Conservation (phyloP, 768 basidiomycete species). For the Cystobasidiopsis lactophilus region DNA sequence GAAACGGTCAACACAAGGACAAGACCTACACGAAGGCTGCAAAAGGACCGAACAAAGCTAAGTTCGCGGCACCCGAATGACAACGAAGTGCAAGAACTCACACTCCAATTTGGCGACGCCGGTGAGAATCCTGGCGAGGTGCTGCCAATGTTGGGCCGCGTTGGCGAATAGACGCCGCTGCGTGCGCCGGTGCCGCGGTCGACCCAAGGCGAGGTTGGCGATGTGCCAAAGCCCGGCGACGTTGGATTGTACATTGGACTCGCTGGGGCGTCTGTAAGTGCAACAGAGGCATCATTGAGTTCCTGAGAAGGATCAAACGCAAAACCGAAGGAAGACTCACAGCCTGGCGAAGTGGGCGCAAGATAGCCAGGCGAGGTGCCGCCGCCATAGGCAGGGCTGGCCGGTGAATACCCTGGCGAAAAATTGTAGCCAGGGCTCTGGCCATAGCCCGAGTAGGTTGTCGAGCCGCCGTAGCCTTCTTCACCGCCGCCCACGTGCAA, state of each 20-base stretch:
- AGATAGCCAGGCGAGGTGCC: conserved; percentile 8
- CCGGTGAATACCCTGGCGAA: conserved; percentile 8
- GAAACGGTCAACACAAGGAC: not conserved
- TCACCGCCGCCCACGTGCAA: conserved; percentile 59
- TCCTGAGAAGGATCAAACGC: not conserved
- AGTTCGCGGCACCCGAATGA: too few relatives aligned
- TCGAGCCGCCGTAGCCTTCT: conserved; percentile 27
- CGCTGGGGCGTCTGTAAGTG: conserved; percentile 38
- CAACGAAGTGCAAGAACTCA: conserved; percentile 4
- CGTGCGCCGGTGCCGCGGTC: conserved; percentile 23
- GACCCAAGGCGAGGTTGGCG: conserved; percentile 26
- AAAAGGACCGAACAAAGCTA: too few relatives aligned
- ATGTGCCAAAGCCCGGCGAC: conserved; percentile 37
- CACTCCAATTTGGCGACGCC: conserved; percentile 56
- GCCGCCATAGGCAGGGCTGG: not conserved
- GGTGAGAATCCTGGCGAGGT: conserved; percentile 76
- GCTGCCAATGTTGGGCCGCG: conserved; percentile 21
- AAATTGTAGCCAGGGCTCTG: not conserved
- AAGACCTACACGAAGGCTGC: too few relatives aligned
- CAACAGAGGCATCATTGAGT: not conserved
- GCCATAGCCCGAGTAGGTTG: conserved; percentile 13
- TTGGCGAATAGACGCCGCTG: conserved; percentile 22
- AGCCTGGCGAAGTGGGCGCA: conserved; percentile 4
- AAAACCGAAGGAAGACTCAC: conserved; percentile 3
- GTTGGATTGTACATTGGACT: conserved; percentile 74